A percentile compares a stretch with the other conserved stretches of the same genome.
Evolutionary conservation across 129 eudicot species (phyloP).

Genomic region (Artemisia tridentata): DNA sequence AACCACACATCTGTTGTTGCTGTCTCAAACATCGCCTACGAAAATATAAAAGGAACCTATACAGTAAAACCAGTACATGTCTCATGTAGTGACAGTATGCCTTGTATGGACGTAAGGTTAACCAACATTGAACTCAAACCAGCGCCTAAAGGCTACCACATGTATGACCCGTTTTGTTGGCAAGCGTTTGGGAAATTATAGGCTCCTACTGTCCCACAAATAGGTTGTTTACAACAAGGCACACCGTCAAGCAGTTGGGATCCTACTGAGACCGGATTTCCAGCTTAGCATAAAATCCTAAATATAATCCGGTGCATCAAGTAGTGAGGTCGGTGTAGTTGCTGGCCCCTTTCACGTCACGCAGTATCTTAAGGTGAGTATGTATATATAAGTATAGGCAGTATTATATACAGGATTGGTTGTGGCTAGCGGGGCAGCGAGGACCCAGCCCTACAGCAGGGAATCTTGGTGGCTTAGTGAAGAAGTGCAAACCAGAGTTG

Average conservation of each 20-base stretch:
- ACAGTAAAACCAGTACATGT: constrained; percentile 86
- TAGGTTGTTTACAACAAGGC: constrained; percentile 65
- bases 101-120: constrained; percentile 74
- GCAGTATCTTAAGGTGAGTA: constrained; percentile 26
- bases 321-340: constrained; percentile 59
- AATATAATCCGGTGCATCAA: constrained; percentile 30
- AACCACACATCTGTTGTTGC: constrained; percentile 87
- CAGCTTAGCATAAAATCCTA: constrained; percentile 17
- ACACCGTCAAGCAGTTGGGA: constrained; percentile 62
- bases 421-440: too few species aligned
- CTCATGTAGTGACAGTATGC: constrained; percentile 82
- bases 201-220: constrained; percentile 63
- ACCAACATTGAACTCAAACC: constrained; percentile 64
- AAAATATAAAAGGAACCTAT: constrained; percentile 79
- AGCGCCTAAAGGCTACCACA: constrained; percentile 51
- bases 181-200: constrained; percentile 75
- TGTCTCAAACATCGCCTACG: constrained; percentile 74
- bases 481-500: too few species aligned
- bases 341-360: constrained; percentile 47
- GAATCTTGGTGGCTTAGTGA: too few species aligned
- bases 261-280: constrained; percentile 55
- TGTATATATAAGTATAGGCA: constrained; percentile 20
- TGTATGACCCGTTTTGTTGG: constrained; percentile 86
- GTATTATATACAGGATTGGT: constrained; percentile 21
- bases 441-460: too few species aligned